A percentile compares a stretch with the other conserved stretches of the same genome.
These are phyloP conservation scores for Corynascus novoguineensis DNA, from an alignment of 495 filamentous ascomycete genomes.

Conservation along the genomic window DNA sequence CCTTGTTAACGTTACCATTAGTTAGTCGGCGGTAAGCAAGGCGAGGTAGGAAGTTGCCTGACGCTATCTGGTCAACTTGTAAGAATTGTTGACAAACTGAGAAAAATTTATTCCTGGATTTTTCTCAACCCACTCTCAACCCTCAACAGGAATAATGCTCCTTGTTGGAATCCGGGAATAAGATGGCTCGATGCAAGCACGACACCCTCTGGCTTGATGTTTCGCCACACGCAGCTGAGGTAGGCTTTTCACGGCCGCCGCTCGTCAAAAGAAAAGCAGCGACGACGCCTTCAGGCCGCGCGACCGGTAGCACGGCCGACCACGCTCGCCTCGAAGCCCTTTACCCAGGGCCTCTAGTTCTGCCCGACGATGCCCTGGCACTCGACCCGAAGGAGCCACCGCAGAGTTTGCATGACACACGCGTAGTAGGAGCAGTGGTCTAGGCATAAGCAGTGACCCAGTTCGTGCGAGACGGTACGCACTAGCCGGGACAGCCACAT, in stretches of 20 bases:
- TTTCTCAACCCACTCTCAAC: too few relatives aligned
- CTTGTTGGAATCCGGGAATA: neutral
- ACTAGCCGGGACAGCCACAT: constrained; percentile 55
- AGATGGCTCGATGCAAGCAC: constrained; percentile 22
- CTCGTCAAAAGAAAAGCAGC: constrained; percentile 28
- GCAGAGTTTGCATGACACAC: constrained; percentile 59
- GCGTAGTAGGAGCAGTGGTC: constrained; percentile 66
- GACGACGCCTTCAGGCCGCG: constrained; percentile 25
- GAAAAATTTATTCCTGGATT: too few relatives aligned
- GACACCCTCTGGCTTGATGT: constrained; percentile 27
- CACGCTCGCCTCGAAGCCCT: constrained; percentile 14
- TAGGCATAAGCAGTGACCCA: constrained; percentile 62
- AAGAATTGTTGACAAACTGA: too few relatives aligned
- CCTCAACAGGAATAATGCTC: too few relatives aligned
- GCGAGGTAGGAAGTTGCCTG: too few relatives aligned
- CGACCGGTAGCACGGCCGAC: neutral
- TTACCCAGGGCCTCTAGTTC: constrained; percentile 57
- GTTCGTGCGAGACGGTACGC: constrained; percentile 56
- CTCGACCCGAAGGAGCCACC: constrained; percentile 49
- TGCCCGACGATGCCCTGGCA: constrained; percentile 56
- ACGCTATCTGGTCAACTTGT: too few relatives aligned
- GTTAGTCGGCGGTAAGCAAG: too few relatives aligned
- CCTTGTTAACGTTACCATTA: too few relatives aligned
- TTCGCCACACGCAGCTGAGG: constrained; percentile 29
- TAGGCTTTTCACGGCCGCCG: constrained; percentile 22